phyloP scores from a whole-genome alignment of 768 basidiomycete genomes.

The Podaxis sp. region DNA sequence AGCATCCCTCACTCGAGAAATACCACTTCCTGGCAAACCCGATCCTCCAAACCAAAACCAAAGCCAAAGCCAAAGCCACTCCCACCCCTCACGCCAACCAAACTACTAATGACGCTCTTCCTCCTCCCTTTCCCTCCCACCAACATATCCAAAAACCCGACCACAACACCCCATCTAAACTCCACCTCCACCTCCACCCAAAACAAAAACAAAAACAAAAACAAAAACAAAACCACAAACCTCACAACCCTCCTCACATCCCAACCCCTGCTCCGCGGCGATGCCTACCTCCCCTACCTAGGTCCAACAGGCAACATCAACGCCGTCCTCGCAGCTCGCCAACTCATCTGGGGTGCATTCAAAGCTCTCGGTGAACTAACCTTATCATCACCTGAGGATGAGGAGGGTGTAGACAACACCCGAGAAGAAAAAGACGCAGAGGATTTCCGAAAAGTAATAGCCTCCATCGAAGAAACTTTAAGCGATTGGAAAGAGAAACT shows the following conservation, averaged over 20 bases:
- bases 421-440: neutral
- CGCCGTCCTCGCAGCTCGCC: neutral
- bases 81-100: neutral
- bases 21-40: neutral
- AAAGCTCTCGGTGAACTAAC: neutral
- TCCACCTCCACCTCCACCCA: neutral
- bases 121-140: too few species aligned
- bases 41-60: neutral
- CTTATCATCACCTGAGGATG: neutral
- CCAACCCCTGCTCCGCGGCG: slow-evolving; percentile 12
- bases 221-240: neutral
- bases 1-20: too few species aligned
- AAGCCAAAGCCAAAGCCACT: neutral
- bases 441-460: neutral
- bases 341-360: neutral
- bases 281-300: neutral
- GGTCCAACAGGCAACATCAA: slow-evolving; percentile 13
- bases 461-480: neutral
- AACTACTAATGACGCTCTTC: neutral
- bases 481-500: neutral
- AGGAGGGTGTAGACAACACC: neutral
- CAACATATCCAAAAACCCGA: neutral
- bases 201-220: neutral
- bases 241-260: neutral
- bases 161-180: neutral